A percentile compares a stretch with the other conserved stretches of the same genome.
Conservation (phyloP, 176 grass and related monocot genomes). For the Musa beccarii region DNA sequence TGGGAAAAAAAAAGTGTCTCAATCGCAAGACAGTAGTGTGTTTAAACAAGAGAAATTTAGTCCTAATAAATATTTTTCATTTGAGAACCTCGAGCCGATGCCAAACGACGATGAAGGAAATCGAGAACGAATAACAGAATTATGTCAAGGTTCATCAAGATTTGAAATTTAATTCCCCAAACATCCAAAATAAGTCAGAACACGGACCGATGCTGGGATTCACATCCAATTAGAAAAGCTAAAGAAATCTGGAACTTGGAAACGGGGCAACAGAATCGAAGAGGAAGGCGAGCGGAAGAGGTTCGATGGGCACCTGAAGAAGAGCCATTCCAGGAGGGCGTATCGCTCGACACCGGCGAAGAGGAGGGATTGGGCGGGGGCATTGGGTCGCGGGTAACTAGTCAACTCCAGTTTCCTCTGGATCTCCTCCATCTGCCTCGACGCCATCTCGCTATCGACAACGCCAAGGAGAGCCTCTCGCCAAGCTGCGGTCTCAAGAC, state of each 20-base stretch:
- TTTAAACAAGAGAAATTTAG: too few relatives aligned
- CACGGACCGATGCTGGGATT: not conserved
- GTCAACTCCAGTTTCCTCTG: conserved; percentile 78
- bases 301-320: conserved; percentile 51
- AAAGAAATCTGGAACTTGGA: not conserved
- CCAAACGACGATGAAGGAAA: not conserved
- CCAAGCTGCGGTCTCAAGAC: not conserved
- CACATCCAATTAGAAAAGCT: not conserved
- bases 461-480: not conserved
- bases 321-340: conserved; percentile 96
- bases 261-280: conserved; percentile 13
- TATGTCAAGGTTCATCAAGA: not conserved
- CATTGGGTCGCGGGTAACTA: conserved; percentile 65
- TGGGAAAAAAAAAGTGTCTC: not conserved
- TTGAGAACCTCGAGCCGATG: too few relatives aligned
- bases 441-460: conserved; percentile 46
- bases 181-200: not conserved
- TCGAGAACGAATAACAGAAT: not conserved
- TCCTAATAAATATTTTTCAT: too few relatives aligned
- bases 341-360: conserved; percentile 95
- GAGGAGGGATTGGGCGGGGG: conserved; percentile 83
- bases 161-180: not conserved
- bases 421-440: conserved; percentile 99
- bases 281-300: not conserved
- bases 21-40: too few relatives aligned